Percentiles rank a stretch among this genome's conserved stretches.
Conservation (phyloP, 2,329 filamentous ascomycete genomes). For the Piedraia hortae region DNA sequence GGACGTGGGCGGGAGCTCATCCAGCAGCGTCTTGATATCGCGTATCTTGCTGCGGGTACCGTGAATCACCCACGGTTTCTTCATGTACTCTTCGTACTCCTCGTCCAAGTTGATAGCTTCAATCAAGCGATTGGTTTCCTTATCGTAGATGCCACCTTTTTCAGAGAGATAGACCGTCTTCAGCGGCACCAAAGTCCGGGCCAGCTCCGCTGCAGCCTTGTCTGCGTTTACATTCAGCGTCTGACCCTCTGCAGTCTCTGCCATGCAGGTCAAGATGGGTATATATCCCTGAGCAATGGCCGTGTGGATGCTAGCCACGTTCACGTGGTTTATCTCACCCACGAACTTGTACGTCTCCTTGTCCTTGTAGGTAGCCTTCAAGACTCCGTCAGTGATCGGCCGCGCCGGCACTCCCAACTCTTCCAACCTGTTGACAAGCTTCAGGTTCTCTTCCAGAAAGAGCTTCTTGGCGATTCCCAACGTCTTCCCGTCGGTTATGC, state of each 20-base stretch:
- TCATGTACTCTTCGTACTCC: slow-evolving; percentile 81
- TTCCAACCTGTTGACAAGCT: slow-evolving; percentile 71
- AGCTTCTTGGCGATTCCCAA: slow-evolving; percentile 70
- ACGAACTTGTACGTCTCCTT: slow-evolving; percentile 91
- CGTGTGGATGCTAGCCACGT: slow-evolving; percentile 69
- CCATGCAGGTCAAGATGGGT: slow-evolving; percentile 87
- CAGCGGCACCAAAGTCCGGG: slow-evolving; percentile 62
- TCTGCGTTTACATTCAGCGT: slow-evolving; percentile 95
- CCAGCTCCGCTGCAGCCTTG: slow-evolving; percentile 80
- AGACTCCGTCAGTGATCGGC: slow-evolving; percentile 69
- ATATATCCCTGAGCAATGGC: slow-evolving; percentile 78
- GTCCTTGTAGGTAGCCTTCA: slow-evolving; percentile 81
- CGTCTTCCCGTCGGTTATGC: slow-evolving; percentile 87
- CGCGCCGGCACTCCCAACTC: slow-evolving; percentile 68
- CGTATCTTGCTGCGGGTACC: slow-evolving; percentile 91
- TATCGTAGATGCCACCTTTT: slow-evolving; percentile 87
- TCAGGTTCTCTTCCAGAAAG: slow-evolving; percentile 86
- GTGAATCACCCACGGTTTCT: slow-evolving; percentile 80
- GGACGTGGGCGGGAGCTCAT: slow-evolving; percentile 66
- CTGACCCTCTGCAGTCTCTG: slow-evolving; percentile 71
- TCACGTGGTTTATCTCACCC: slow-evolving; percentile 80
- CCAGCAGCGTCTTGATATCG: slow-evolving; percentile 83
- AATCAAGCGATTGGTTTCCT: slow-evolving; percentile 80
- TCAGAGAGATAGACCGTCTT: slow-evolving; percentile 98
- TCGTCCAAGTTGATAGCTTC: slow-evolving; percentile 93